phyloP scores from a whole-genome alignment of 179 eudicot species.

The Camellia oleifera region DNA sequence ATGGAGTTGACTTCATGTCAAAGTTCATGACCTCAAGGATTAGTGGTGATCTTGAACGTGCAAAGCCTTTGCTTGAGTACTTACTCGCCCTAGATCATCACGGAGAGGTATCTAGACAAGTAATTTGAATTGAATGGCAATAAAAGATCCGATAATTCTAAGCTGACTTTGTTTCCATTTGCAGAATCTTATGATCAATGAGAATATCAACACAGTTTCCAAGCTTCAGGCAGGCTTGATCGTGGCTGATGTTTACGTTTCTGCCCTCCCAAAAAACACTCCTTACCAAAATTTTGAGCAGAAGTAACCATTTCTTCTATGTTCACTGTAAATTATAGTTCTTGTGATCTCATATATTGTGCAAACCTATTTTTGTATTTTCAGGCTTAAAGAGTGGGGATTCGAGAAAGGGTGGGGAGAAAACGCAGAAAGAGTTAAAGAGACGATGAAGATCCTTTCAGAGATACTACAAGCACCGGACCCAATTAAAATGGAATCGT shows the following conservation, averaged over 20 bases:
- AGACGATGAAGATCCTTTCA: slow-evolving; percentile 75
- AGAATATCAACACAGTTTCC: slow-evolving; percentile 60
- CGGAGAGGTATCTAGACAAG: slow-evolving; percentile 52
- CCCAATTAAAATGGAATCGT: slow-evolving; percentile 50
- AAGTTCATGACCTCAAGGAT: slow-evolving; percentile 63
- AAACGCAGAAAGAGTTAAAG: slow-evolving; percentile 68
- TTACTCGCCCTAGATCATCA: slow-evolving; percentile 59
- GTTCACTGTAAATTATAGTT: background rate
- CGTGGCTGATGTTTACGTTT: slow-evolving; percentile 67
- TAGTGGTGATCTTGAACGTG: slow-evolving; percentile 54
- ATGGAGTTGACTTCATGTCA: slow-evolving; percentile 62
- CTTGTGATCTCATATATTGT: background rate
- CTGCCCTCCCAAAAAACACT: slow-evolving; percentile 61
- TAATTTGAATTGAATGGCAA: background rate
- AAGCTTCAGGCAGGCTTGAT: slow-evolving; percentile 78
- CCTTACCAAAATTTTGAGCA: slow-evolving; percentile 67
- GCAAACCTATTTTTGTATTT: background rate
- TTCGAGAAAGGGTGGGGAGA: slow-evolving; percentile 99
- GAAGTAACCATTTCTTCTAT: slow-evolving; percentile 40
- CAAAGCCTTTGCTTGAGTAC: slow-evolving; percentile 75
- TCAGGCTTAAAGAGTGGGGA: slow-evolving; percentile 95
- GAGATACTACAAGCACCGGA: slow-evolving; percentile 97
- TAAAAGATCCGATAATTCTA: background rate
- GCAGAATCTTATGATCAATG: slow-evolving; percentile 92
- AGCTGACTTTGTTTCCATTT: slow-evolving; percentile 9